Evolutionary conservation across 495 filamentous ascomycete genomes (phyloP), one percentile per base, ranked within the genome.

Genomic region (Aspergillus avenaceus): DNA sequence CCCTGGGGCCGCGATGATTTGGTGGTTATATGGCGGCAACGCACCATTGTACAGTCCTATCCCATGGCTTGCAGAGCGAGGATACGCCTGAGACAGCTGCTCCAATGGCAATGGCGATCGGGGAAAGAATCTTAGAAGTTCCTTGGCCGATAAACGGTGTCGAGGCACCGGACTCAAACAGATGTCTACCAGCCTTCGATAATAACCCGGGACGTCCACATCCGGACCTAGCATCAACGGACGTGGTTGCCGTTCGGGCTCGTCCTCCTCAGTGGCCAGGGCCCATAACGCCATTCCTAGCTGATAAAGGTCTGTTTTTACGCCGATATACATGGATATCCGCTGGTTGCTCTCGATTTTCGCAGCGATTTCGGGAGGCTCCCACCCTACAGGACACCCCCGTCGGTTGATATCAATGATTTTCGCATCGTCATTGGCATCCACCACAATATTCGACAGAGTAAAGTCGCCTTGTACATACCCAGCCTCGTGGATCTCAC

Each of bases 381-480:
- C 93, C 93, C 93, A 98, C 27, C 92, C 93, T 2, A 97, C 90
- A 0, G 93, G 93, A 56, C 93, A 98, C 12, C 93, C 93, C 54
- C 93, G 77, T 24, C 93, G 80, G 66, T 98, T 98, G 77, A 98
- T 97, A 70, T 98, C 93, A 65, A 98, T 98, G 53, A 98, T 97
- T 54, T 92, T 88, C 12, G 93, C 95, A 60, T 97, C 80, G 65
- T 91, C 83, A 28, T 87, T 63, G 2, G 75, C 76, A 60, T 97
- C 88, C 58, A 98, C 86, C 52, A 98, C 93, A 49, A 98, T 96
- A 60, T 98, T 98, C 3, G 92, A 95, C 8, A 98, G 74, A 0
- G 93, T 98, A 53, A 98, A 97, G 56, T 98, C 93, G 11, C 93
- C 93, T 60, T 98, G 93, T 22, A 98, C 93, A 63, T 96, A 98